These are phyloP conservation scores for Metschnikowia sp. DNA, from an alignment of 805 yeast genomes.

Conservation along the genomic window DNA sequence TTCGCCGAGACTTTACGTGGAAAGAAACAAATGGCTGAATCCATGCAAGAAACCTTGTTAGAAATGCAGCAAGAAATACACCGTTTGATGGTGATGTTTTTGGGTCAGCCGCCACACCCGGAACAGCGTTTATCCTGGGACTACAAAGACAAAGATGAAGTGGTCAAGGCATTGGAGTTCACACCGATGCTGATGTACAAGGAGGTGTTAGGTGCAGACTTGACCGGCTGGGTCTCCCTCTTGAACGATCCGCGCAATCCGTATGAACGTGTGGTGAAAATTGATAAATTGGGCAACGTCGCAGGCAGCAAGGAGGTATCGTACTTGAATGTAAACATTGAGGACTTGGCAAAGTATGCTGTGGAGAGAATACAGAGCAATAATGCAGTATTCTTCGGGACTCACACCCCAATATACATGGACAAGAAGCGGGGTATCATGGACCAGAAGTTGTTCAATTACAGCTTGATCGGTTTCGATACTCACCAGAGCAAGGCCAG, in stretches of 20 bases:
- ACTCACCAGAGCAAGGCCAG: slow-evolving; percentile 17
- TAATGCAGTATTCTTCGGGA: slow-evolving; percentile 21
- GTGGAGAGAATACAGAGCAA: slow-evolving; percentile 14
- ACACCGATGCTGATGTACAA: slow-evolving; percentile 19
- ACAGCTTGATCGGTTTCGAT: slow-evolving; percentile 15
- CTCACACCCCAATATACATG: slow-evolving; percentile 22
- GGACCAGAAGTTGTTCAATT: slow-evolving; percentile 18
- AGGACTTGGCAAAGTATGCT: slow-evolving; percentile 16
- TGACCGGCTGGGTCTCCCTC: slow-evolving; percentile 18
- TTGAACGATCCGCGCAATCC: slow-evolving; percentile 22
- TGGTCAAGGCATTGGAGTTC: slow-evolving; percentile 13
- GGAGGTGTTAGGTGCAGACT: slow-evolving; percentile 14
- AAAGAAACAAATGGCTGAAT: background rate
- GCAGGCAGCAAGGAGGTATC: slow-evolving; percentile 17
- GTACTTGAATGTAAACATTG: slow-evolving; percentile 19
- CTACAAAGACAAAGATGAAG: slow-evolving; percentile 16
- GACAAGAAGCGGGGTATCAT: slow-evolving; percentile 21
- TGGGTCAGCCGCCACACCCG: slow-evolving; percentile 20
- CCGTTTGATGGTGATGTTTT: slow-evolving; percentile 19
- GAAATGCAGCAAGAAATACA: slow-evolving; percentile 19
- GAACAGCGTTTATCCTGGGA: slow-evolving; percentile 15
- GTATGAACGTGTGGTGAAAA: slow-evolving; percentile 15
- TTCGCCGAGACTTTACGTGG: slow-evolving; percentile 18
- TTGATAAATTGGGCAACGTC: slow-evolving; percentile 20
- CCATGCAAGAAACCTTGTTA: background rate